Percentiles rank a stretch among this genome's conserved stretches.
phyloP scores from a whole-genome alignment of 257 asterid species.

The Solanum stenotomum region DNA sequence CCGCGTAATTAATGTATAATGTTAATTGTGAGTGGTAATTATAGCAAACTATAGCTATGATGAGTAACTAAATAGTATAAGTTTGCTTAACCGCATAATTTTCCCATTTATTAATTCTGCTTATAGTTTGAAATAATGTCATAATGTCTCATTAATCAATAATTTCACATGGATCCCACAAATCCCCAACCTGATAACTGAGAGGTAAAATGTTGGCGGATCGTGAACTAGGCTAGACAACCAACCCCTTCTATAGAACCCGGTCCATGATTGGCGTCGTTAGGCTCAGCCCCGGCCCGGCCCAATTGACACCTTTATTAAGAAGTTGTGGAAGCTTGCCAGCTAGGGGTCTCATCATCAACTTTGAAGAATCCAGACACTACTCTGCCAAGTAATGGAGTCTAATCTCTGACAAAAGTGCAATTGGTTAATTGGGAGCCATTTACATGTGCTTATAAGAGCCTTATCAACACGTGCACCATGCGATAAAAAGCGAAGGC shows the following conservation, averaged over 20 bases:
- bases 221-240: neutral
- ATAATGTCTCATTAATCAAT: too few species aligned
- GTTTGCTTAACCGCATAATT: too few species aligned
- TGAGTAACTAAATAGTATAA: too few species aligned
- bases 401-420: neutral
- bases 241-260: neutral
- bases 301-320: neutral
- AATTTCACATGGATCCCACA: too few species aligned
- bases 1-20: too few species aligned
- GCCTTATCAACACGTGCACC: conserved; percentile 21
- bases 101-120: too few species aligned
- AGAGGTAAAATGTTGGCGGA: neutral
- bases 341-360: neutral
- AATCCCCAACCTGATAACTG: neutral
- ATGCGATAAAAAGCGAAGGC: neutral
- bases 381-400: neutral
- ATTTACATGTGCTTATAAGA: conserved; percentile 25
- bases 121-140: too few species aligned
- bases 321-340: neutral
- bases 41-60: too few species aligned
- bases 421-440: conserved; percentile 2
- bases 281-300: too few species aligned
- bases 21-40: too few species aligned
- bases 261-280: neutral
- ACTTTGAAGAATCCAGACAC: neutral